Conservation (phyloP, 495 filamentous ascomycete genomes). For the Penicillium coffeae region DNA sequence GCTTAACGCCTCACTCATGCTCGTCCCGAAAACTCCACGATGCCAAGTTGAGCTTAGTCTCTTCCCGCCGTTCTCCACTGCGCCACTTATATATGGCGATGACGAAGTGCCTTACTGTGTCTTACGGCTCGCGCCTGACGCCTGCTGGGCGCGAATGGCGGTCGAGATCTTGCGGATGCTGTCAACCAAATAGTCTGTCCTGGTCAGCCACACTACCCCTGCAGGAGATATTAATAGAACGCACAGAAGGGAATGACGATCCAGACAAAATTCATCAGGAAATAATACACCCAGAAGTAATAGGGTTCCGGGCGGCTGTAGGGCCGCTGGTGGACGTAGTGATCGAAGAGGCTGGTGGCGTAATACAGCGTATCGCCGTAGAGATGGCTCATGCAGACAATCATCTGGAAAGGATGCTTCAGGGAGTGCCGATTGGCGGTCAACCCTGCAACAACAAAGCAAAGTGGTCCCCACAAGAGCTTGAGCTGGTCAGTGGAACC, state of each 20-base stretch:
- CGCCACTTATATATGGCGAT: no score
- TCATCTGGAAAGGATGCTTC: conserved; percentile 66
- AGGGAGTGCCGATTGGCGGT: conserved; percentile 56
- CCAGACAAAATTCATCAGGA: conserved; percentile 85
- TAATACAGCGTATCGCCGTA: conserved; percentile 88
- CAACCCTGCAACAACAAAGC: conserved; percentile 58
- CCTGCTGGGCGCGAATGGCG: conserved; percentile 42
- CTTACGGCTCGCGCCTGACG: conserved; percentile 33
- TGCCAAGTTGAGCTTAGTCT: no score
- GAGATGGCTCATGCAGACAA: conserved; percentile 74
- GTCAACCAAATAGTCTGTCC: conserved; percentile 49
- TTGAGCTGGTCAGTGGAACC: conserved; percentile 23
- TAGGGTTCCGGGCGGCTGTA: conserved; percentile 73
- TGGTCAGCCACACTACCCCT: conserved; percentile 5
- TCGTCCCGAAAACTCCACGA: no score
- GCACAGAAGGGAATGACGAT: conserved; percentile 65
- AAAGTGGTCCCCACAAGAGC: conserved; percentile 79
- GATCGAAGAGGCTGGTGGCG: conserved; percentile 69
- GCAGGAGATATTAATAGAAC: conserved; percentile 17
- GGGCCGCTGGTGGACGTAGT: conserved; percentile 49
- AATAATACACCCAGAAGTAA: conserved; percentile 89
- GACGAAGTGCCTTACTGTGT: conserved; percentile 29
- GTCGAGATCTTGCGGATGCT: conserved; percentile 46
- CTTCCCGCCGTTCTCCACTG: no score
- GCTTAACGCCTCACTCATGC: no score